These are phyloP conservation scores for Zychaea mexicana DNA, from an alignment of 371 early-diverging fungal genomes.

Conservation along the genomic window DNA sequence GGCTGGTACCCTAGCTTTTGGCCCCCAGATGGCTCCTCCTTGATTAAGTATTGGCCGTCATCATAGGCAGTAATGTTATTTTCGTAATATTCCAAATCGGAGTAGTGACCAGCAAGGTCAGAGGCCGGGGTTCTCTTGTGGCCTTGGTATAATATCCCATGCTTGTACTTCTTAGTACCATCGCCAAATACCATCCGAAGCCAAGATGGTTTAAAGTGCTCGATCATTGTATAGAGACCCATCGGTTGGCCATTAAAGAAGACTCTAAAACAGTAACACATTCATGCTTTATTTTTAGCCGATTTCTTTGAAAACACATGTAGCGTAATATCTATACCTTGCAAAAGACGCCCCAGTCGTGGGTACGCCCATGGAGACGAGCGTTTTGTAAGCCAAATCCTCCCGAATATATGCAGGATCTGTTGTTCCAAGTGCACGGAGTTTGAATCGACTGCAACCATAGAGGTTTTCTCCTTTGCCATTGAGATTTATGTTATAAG, in stretches of 20 bases:
- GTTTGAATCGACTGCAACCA: conserved; percentile 16
- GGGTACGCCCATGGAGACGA: conserved; percentile 15
- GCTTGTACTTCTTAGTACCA: conserved; percentile 2
- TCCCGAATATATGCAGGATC: conserved; percentile 26
- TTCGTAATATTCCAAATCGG: conserved; percentile 22
- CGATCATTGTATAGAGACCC: conserved; percentile 23
- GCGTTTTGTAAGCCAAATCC: conserved; percentile 16
- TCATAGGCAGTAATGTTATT: conserved; percentile 15
- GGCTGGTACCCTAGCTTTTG: background rate
- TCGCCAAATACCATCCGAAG: conserved; percentile 15
- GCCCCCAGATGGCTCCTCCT: conserved; percentile 1
- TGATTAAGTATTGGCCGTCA: conserved; percentile 9
- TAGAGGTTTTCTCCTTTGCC: conserved; percentile 8
- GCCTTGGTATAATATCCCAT: conserved; percentile 24
- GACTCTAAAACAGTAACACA: conserved; percentile 10
- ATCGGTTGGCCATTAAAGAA: conserved; percentile 19
- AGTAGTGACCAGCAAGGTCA: background rate
- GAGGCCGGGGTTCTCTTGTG: background rate
- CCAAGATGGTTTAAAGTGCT: conserved; percentile 21
- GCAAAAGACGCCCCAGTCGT: conserved; percentile 17
- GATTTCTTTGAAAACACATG: background rate
- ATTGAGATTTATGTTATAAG: conserved; percentile 18
- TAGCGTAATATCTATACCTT: conserved; percentile 9
- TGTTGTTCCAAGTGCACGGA: conserved; percentile 17
- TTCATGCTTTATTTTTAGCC: background rate